These are phyloP conservation scores for Citrus medica DNA, from an alignment of 345 rosid species.

Conservation along the genomic window DNA sequence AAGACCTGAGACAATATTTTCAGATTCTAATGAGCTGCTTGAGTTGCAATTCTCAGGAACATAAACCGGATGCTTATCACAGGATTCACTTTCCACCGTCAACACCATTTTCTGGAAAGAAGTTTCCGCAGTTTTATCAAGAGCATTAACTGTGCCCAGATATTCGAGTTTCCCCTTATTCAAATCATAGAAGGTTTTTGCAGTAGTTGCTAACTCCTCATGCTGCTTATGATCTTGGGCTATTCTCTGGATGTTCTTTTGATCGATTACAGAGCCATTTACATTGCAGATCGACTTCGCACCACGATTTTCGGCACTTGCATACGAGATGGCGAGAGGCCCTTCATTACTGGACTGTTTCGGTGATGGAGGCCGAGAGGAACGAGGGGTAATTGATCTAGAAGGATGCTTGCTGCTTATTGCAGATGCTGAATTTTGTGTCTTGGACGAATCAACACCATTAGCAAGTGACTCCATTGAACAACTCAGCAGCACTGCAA, in stretches of 20 bases:
- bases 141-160: slow-evolving; percentile 12
- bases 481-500: slow-evolving; percentile 35
- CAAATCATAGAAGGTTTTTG: slow-evolving; percentile 23
- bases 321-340: slow-evolving; percentile 16
- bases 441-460: slow-evolving; percentile 38
- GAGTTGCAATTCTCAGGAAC: slow-evolving; percentile 35
- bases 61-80: slow-evolving; percentile 27
- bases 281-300: slow-evolving; percentile 19
- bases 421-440: slow-evolving; percentile 33
- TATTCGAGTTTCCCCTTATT: slow-evolving; percentile 28
- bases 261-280: slow-evolving; percentile 26
- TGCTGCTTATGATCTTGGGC: slow-evolving; percentile 10
- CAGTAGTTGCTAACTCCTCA: slow-evolving; percentile 34
- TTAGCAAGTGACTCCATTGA: slow-evolving; percentile 58
- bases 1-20: slow-evolving; percentile 28
- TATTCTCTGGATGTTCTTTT: slow-evolving; percentile 24
- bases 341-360: slow-evolving; percentile 37
- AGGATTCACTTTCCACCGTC: slow-evolving; percentile 33
- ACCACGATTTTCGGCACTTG: slow-evolving; percentile 14
- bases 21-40: slow-evolving; percentile 38
- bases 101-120: slow-evolving; percentile 21
- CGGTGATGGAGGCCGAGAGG: slow-evolving; percentile 42
- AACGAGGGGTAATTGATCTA: slow-evolving; percentile 16
- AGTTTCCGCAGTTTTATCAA: slow-evolving; percentile 14
- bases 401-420: slow-evolving; percentile 28